Percentiles rank a stretch among this genome's conserved stretches.
phyloP scores from a whole-genome alignment of 345 rosid genomes.

The Moringa oleifera region DNA sequence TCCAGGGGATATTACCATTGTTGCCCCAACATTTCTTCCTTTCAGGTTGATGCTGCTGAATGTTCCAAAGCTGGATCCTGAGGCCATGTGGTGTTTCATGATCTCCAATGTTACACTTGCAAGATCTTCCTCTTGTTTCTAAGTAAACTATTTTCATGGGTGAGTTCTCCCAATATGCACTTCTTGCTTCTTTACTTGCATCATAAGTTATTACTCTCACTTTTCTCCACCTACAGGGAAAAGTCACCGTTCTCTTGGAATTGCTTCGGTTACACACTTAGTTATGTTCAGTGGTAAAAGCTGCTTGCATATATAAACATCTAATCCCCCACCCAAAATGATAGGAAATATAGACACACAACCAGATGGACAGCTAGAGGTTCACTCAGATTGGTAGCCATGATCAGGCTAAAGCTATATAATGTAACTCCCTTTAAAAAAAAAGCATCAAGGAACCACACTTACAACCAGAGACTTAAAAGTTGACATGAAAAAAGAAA shows the following conservation, averaged over 20 bases:
- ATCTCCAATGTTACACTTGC: background rate
- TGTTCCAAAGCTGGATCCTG: constrained; percentile 18
- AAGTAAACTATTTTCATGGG: background rate
- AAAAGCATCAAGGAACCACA: no score
- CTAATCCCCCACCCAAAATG: no score
- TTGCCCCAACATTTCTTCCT: constrained; percentile 61
- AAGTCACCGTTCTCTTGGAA: constrained; percentile 17
- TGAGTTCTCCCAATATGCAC: constrained; percentile 11
- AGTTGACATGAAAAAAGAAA: no score
- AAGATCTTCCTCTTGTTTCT: background rate
- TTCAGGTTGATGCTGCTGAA: constrained; percentile 29
- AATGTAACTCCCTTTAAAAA: no score
- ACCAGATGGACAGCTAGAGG: no score
- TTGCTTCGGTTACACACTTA: constrained; percentile 27
- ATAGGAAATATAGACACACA: no score
- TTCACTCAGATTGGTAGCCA: no score
- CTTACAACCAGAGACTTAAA: no score
- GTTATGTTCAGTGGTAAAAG: no score
- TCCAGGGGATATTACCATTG: constrained; percentile 37
- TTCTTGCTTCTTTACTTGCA: constrained; percentile 21
- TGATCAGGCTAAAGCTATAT: no score
- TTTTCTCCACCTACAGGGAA: constrained; percentile 29
- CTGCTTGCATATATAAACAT: no score
- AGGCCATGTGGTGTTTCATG: constrained; percentile 8
- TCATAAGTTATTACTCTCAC: constrained; percentile 1